Conservation (phyloP, 805 yeast species). For the Myxozyma vanderwaltii region DNA sequence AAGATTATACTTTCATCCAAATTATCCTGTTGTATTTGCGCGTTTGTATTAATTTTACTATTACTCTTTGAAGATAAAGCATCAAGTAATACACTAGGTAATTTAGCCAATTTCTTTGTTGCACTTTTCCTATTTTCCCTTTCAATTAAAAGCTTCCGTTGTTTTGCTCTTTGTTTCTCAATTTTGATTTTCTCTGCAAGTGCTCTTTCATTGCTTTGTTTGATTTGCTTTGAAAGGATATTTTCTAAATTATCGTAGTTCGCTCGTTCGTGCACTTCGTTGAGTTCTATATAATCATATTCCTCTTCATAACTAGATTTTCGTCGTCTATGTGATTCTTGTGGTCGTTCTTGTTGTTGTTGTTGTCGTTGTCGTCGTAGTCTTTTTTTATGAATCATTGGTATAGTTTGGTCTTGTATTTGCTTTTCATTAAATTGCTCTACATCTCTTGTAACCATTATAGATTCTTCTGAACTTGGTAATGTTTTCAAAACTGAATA, state of each 20-base stretch:
- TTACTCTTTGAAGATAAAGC: background rate
- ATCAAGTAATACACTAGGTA: background rate
- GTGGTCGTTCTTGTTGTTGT: background rate
- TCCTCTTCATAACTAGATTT: conserved; percentile 7
- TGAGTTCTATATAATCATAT: conserved; percentile 27
- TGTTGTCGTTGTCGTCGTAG: background rate
- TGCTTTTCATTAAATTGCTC: background rate
- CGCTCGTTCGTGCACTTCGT: conserved; percentile 17
- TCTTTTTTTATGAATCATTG: background rate
- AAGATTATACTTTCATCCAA: conserved; percentile 18
- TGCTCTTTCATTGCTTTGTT: conserved; percentile 7
- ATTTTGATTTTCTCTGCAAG: conserved; percentile 4
- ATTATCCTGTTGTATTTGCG: background rate
- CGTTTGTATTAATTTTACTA: background rate
- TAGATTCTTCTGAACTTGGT: no score
- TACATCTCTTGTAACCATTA: background rate
- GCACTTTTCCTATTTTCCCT: background rate
- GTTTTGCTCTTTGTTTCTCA: background rate
- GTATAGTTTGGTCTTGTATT: no score
- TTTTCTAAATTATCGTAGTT: conserved; percentile 11
- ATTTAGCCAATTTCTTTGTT: background rate
- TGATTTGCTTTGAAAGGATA: conserved; percentile 11
- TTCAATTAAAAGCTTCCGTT: background rate
- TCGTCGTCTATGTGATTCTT: background rate
- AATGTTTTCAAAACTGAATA: conserved; percentile 42